Percentiles rank a stretch among this genome's conserved stretches.
Conservation (phyloP, 345 rosid genomes). For the Eucalyptus camaldulensis region DNA sequence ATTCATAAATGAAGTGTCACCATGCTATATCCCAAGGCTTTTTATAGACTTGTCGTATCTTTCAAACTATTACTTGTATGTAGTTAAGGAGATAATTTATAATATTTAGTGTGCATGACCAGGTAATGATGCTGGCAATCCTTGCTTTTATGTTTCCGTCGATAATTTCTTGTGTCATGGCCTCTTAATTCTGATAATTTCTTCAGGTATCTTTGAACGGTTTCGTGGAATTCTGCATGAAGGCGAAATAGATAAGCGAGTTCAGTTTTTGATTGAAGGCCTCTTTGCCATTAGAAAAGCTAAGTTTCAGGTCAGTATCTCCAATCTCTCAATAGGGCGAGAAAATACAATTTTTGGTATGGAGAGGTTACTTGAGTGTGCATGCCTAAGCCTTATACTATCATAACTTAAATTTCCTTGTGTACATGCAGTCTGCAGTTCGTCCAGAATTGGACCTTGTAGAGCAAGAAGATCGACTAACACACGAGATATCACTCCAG, state of each 20-base stretch:
- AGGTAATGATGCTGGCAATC: neutral
- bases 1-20: neutral
- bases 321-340: neutral
- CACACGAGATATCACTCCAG: conserved; percentile 77
- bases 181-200: neutral
- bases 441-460: conserved; percentile 89
- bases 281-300: conserved; percentile 73
- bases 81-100: neutral
- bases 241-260: conserved; percentile 93
- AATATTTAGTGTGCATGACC: neutral
- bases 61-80: neutral
- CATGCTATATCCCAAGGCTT: neutral
- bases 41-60: neutral
- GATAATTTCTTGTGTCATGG: neutral
- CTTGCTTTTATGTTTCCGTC: neutral
- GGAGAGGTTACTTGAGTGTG: neutral
- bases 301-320: conserved; percentile 54
- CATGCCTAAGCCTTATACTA: neutral
- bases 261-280: conserved; percentile 84
- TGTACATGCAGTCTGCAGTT: conserved; percentile 66
- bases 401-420: neutral
- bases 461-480: conserved; percentile 71
- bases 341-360: neutral
- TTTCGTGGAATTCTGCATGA: conserved; percentile 92
- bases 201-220: conserved; percentile 80